Percentiles rank a stretch among this genome's conserved stretches.
Evolutionary conservation across 495 filamentous ascomycete genomes (phyloP).

Genomic region (Patellaria atrata): DNA sequence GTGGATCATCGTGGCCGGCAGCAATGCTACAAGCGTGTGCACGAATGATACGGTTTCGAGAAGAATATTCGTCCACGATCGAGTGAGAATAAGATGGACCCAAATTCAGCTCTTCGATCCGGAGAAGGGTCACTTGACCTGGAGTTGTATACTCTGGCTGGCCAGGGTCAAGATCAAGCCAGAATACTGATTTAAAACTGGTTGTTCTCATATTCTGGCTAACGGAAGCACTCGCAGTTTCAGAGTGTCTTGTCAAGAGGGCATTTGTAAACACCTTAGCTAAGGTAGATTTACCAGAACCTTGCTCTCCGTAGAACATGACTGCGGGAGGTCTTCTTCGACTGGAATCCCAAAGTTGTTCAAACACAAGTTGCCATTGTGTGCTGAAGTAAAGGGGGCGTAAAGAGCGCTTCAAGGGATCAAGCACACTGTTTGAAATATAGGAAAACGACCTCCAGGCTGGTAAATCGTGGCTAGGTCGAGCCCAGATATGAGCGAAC

Average conservation of each 20-base stretch:
- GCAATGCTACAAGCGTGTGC: slow-evolving; percentile 60
- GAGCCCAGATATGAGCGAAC: too few species aligned
- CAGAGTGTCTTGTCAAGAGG: slow-evolving; percentile 38
- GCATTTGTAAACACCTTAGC: slow-evolving; percentile 61
- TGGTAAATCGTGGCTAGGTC: too few species aligned
- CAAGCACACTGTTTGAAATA: too few species aligned
- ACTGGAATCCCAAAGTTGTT: too few species aligned
- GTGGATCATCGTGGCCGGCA: slow-evolving; percentile 54
- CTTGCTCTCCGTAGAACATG: slow-evolving; percentile 69
- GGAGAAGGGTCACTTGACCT: slow-evolving; percentile 59
- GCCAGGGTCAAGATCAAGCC: slow-evolving; percentile 72
- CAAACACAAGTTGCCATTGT: too few species aligned
- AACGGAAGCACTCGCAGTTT: slow-evolving; percentile 9
- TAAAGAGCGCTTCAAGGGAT: too few species aligned
- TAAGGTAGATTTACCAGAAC: slow-evolving; percentile 78
- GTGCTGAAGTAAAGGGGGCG: too few species aligned
- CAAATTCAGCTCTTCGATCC: slow-evolving; percentile 48
- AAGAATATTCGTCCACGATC: slow-evolving; percentile 6
- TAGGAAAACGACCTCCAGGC: too few species aligned
- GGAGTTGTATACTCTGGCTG: slow-evolving; percentile 71
- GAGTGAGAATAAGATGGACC: slow-evolving; percentile 60
- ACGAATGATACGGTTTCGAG: slow-evolving; percentile 37
- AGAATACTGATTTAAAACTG: slow-evolving; percentile 36
- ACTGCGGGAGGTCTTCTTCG: too few species aligned
- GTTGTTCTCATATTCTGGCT: slow-evolving; percentile 19